Base-by-base conservation (phyloP, 805 yeast species). In the Saccharomycopsis sp. region DNA sequence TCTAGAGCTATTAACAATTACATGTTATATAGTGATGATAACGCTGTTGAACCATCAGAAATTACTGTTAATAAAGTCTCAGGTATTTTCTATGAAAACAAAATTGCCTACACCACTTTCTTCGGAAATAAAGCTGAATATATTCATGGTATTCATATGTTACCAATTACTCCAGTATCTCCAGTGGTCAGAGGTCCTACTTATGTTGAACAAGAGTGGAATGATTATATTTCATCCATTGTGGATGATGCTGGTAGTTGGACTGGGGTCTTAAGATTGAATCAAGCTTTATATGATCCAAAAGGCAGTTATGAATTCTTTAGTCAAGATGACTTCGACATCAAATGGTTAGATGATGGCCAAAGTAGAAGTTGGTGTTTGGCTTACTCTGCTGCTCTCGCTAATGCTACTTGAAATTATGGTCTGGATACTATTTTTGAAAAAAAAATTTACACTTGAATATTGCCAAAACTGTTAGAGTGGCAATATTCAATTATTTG, bases 331-430 rank as follows among this genome's bases (percentile, higher is more conserved):
- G 62, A 61, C 38, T 87, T 84, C 69, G 53, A 64, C 30, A 61
- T 62, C 14, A 50, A 55, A 3, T 69, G 69, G 50, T 70, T 88
- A 35, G 96, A 88, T 52, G 72, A 74, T 45, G 96, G 96, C 3
- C 89, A 86, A 67, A 76, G 89, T 15, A 62, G 76, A 47, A 80
- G 96, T 0, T 87, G 95, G 95, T 79, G 88, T n/a, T 64, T 87
- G 49, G 76, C 94, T 0, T 83, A 72, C 50, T 66, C 84, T 34
- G 95, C 72, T 77, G 2, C 46, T 31, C 21, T 46, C 8, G 48
- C 46, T 5, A 45, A 45, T 27, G 8, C 31, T 10, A 23, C 10
- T 10, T 23, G 10, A 10, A 23, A 8, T n/a, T n/a, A n/a, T n/a
- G n/a, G n/a, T n/a, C n/a, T n/a, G n/a, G n/a, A n/a, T n/a, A n/a